Base-by-base conservation (phyloP, 2,329 filamentous ascomycete species). In the Colletotrichum musae region DNA sequence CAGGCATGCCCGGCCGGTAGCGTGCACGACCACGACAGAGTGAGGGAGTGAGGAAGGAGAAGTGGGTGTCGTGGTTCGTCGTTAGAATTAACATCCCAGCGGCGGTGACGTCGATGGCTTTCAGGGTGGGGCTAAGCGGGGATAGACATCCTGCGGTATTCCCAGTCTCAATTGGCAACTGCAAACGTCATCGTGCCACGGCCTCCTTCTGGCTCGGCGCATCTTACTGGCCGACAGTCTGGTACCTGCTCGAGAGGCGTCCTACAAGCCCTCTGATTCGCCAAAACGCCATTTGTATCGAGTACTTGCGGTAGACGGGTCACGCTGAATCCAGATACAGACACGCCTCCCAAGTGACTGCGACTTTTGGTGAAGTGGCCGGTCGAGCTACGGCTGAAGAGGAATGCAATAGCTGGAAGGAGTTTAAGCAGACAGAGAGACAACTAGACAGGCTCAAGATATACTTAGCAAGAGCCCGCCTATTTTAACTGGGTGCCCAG, bases 111-210 rank as follows among this genome's bases (percentile, higher is more conserved):
- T 70, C 64, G 41, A 51, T 68, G 58, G 68, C 64, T 64, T 26
- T 47, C 26, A 3, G 9, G 43, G 10, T 32, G 58, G 62, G 24
- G 39, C 43, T 13, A 32, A 41, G 56, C 66, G 66, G 66, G 67
- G 67, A 66, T 52, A 57, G 41, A n/a, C 18, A n/a, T 24, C 9
- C n/a, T 36, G 67, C 15, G 26, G 62, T 67, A 61, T 66, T 66
- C 62, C 56, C 57, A 60, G 50, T 52, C 43, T 43, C 56, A 56
- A 18, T 58, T 57, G 56, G 51, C 67, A 51, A 54, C 67, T 50
- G 63, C 51, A 50, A 70, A 67, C 67, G 67, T 70, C 67, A 70
- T 67, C 52, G 45, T 67, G 56, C 56, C 51, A 56, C 51, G 50
- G 36, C 56, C 63, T 24, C 47, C 21, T 26, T 45, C 18, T 43